A percentile compares a stretch with the other conserved stretches of the same genome.
These are phyloP conservation scores for Geotrichum cucujoidarum DNA, from an alignment of 1,139 yeast genomes.

Conservation along the genomic window DNA sequence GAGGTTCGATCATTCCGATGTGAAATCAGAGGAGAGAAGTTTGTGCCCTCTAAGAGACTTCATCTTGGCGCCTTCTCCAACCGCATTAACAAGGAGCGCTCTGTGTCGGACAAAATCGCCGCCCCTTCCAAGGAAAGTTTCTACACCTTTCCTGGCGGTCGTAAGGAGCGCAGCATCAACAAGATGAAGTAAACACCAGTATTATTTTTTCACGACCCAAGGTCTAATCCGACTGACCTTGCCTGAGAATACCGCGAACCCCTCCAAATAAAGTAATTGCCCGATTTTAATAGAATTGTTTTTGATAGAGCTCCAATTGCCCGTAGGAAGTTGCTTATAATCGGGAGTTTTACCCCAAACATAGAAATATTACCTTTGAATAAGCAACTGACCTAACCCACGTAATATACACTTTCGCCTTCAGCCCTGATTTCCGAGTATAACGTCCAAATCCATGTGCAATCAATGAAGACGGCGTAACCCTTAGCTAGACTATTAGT, in stretches of 20 bases:
- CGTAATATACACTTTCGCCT: background rate
- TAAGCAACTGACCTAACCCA: conserved; percentile 7
- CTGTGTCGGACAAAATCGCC: background rate
- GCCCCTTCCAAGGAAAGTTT: conserved; percentile 2
- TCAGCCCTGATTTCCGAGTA: background rate
- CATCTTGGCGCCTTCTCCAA: conserved; percentile 9
- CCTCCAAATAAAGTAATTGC: no score
- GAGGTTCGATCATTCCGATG: conserved; percentile 70
- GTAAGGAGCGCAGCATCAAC: conserved; percentile 10
- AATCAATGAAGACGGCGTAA: conserved; percentile 52
- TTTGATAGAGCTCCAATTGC: no score
- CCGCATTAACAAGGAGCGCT: conserved; percentile 6
- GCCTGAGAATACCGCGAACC: background rate
- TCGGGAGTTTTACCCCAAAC: no score
- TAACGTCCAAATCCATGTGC: background rate
- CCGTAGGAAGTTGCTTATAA: no score
- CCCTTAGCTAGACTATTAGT: conserved; percentile 67
- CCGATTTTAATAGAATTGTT: no score
- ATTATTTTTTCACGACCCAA: no score
- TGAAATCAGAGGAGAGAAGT: conserved; percentile 48
- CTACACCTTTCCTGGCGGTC: conserved; percentile 14
- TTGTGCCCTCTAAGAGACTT: conserved; percentile 9
- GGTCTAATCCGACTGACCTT: no score
- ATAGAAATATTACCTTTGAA: no score
- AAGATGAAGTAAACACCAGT: conserved; percentile 4